Percentiles rank a stretch among this genome's conserved stretches.
These are phyloP conservation scores for Endotrypanum monterogeii DNA, from an alignment of 208 protist species.

Conservation along the genomic window DNA sequence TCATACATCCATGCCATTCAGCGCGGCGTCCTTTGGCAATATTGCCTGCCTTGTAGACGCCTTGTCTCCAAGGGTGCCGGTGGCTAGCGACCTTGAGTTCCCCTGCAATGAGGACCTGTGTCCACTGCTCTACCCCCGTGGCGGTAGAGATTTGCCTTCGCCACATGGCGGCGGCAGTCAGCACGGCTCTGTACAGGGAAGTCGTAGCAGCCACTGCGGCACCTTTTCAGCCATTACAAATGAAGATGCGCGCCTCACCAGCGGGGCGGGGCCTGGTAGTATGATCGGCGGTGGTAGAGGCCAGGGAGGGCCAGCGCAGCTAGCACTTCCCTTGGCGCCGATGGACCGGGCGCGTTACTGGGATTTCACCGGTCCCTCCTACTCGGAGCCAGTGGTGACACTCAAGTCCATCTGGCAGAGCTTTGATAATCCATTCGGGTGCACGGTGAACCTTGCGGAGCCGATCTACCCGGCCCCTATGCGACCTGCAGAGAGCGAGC, in stretches of 20 bases:
- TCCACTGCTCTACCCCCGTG: slow-evolving; percentile 15
- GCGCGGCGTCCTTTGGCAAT: slow-evolving; percentile 61
- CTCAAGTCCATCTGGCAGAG: slow-evolving; percentile 75
- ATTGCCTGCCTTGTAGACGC: slow-evolving; percentile 71
- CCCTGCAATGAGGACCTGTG: slow-evolving; percentile 39
- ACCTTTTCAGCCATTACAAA: not conserved
- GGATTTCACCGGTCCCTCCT: slow-evolving; percentile 46
- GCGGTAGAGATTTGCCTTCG: not conserved
- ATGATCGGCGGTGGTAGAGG: not conserved
- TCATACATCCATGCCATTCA: slow-evolving; percentile 54
- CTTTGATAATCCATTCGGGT: slow-evolving; percentile 80
- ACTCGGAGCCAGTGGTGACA: slow-evolving; percentile 67
- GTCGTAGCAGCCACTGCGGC: slow-evolving; percentile 5
- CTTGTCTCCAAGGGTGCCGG: slow-evolving; percentile 60
- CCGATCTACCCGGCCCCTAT: slow-evolving; percentile 60
- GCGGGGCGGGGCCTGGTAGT: not conserved
- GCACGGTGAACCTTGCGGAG: slow-evolving; percentile 57
- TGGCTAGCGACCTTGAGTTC: slow-evolving; percentile 48
- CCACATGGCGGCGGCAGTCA: slow-evolving; percentile 14
- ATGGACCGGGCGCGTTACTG: slow-evolving; percentile 32
- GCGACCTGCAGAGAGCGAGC: slow-evolving; percentile 59
- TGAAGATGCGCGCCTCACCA: slow-evolving; percentile 7
- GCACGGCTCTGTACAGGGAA: slow-evolving; percentile 13
- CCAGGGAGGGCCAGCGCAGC: not conserved
- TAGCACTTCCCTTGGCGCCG: slow-evolving; percentile 3